A percentile compares a stretch with the other conserved stretches of the same genome.
phyloP scores from a whole-genome alignment of 257 asterid genomes.

The Nicotiana benthamiana region DNA sequence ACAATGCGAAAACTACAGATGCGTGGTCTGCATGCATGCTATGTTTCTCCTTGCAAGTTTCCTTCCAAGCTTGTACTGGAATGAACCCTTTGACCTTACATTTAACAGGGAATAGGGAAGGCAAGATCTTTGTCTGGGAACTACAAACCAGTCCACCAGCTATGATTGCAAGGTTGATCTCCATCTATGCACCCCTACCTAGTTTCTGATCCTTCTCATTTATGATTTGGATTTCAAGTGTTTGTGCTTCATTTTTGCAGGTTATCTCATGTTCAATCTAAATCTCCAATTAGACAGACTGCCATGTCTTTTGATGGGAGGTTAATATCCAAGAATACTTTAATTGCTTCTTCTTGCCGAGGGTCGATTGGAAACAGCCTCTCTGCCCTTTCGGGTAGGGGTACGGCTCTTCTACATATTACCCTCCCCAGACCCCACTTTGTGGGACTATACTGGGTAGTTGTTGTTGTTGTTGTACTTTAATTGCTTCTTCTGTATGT shows the following conservation, averaged over 20 bases:
- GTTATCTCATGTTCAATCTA: constrained; percentile 76
- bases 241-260: constrained; percentile 32
- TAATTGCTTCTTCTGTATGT: not conserved
- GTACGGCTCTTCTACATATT: too few species aligned
- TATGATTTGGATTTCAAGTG: not conserved
- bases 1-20: too few species aligned
- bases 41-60: not conserved
- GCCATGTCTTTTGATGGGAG: constrained; percentile 95
- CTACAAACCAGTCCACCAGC: constrained; percentile 83
- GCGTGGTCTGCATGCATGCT: not conserved
- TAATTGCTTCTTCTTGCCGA: not conserved
- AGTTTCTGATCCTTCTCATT: not conserved
- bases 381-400: too few species aligned
- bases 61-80: not conserved
- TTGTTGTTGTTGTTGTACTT: too few species aligned
- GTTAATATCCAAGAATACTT: constrained; percentile 26
- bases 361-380: too few species aligned
- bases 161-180: constrained; percentile 62
- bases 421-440: too few species aligned
- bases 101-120: constrained; percentile 82
- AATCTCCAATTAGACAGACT: constrained; percentile 81
- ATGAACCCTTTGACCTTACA: not conserved
- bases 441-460: too few species aligned
- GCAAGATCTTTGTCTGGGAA: constrained; percentile 93
- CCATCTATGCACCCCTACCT: constrained; percentile 10